These are phyloP conservation scores for Entrophospora sp. DNA, from an alignment of 192 early-diverging fungal genomes.

Conservation along the genomic window DNA sequence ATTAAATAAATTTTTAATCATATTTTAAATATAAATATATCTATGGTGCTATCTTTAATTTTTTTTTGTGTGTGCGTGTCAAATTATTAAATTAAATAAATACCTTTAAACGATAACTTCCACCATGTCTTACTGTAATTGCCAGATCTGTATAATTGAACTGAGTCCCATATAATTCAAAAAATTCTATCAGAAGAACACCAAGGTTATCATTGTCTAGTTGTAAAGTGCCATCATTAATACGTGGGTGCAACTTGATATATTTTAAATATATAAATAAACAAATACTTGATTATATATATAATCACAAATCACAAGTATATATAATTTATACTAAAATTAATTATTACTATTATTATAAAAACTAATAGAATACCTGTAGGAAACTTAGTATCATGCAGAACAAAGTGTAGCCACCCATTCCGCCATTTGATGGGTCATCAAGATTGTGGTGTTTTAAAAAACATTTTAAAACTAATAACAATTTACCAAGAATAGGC, in stretches of 20 bases:
- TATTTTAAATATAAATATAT: not conserved
- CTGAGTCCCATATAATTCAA: slow-evolving; percentile 80
- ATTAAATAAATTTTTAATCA: not conserved
- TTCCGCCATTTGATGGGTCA: slow-evolving; percentile 82
- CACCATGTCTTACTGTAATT: slow-evolving; percentile 46
- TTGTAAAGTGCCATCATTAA: slow-evolving; percentile 55
- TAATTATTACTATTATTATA: not conserved
- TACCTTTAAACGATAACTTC: slow-evolving; percentile 43
- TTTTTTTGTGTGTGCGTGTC: too few species aligned
- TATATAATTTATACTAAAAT: too few species aligned
- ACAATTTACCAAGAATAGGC: slow-evolving; percentile 57
- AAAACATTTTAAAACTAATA: slow-evolving; percentile 82
- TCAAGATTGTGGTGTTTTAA: slow-evolving; percentile 64
- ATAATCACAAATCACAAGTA: too few species aligned
- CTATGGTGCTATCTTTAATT: not conserved
- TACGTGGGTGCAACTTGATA: slow-evolving; percentile 65
- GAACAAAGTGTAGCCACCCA: slow-evolving; percentile 78
- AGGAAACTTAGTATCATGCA: slow-evolving; percentile 72
- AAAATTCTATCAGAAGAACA: slow-evolving; percentile 81
- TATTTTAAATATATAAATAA: not conserved
- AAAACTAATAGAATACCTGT: slow-evolving; percentile 37
- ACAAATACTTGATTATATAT: too few species aligned
- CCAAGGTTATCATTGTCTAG: slow-evolving; percentile 65
- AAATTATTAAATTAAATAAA: too few species aligned
- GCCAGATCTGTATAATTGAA: slow-evolving; percentile 67